Percentiles rank a stretch among this genome's conserved stretches.
Conservation (phyloP, 805 yeast genomes). For the Schwanniomyces polymorphus region DNA sequence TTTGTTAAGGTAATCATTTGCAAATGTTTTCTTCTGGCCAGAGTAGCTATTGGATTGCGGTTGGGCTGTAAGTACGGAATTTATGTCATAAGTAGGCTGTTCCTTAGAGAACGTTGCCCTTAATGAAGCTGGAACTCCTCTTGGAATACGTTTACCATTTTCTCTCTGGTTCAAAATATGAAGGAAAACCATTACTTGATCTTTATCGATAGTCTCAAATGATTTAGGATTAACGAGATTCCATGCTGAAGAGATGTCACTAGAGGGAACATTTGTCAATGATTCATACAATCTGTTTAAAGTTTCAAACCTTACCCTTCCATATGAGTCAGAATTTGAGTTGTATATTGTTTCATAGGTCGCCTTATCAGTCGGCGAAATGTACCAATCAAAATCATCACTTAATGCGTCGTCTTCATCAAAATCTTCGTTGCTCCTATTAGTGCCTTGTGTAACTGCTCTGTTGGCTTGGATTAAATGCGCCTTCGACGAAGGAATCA, state of each 20-base stretch:
- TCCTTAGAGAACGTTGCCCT: conserved; percentile 91
- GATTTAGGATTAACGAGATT: conserved; percentile 90
- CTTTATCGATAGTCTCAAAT: conserved; percentile 85
- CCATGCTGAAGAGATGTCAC: conserved; percentile 92
- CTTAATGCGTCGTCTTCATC: conserved; percentile 64
- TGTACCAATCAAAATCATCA: conserved; percentile 92
- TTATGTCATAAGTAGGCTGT: conserved; percentile 68
- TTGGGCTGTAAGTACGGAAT: conserved; percentile 18
- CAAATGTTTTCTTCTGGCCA: conserved; percentile 41
- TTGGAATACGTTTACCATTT: conserved; percentile 80
- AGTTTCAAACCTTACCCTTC: conserved; percentile 75
- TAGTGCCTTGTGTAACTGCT: conserved; percentile 46
- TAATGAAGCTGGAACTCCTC: conserved; percentile 90
- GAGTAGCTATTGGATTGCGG: conserved; percentile 24
- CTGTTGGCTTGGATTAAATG: conserved; percentile 82
- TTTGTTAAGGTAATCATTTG: conserved; percentile 54
- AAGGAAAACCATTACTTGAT: conserved; percentile 84
- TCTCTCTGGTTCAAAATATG: conserved; percentile 91
- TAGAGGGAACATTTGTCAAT: conserved; percentile 70
- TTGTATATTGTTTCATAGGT: conserved; percentile 79
- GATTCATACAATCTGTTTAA: conserved; percentile 68
- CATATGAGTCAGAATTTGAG: conserved; percentile 72
- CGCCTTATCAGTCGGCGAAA: conserved; percentile 80
- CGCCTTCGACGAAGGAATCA: conserved; percentile 85
- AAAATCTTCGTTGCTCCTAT: conserved; percentile 39